Percentiles rank a stretch among this genome's conserved stretches.
Evolutionary conservation across 805 yeast species (phyloP).

Genomic region (Ogataea chonburiensis): DNA sequence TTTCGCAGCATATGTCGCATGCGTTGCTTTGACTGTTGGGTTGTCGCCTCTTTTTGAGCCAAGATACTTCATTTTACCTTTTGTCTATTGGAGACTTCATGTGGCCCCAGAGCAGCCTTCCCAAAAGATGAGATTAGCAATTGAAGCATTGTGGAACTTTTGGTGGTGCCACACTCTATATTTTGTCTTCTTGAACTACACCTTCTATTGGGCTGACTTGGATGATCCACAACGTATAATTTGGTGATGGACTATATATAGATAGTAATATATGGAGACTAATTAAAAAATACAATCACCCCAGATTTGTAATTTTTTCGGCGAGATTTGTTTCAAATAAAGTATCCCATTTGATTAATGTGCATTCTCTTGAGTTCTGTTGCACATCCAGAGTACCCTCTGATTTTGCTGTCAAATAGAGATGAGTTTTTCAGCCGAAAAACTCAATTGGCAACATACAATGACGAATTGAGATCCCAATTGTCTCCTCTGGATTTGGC

Average conservation of each 20-base stretch:
- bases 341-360: constrained; percentile 42
- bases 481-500: constrained; percentile 76
- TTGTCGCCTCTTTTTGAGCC: constrained; percentile 96
- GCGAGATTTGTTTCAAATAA: neutral
- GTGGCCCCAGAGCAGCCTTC: constrained; percentile 40
- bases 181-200: constrained; percentile 54
- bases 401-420: constrained; percentile 76
- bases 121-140: constrained; percentile 37
- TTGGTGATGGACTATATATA: no score
- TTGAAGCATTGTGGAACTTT: constrained; percentile 65
- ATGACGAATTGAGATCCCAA: constrained; percentile 29
- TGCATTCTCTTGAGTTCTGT: constrained; percentile 74
- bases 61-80: constrained; percentile 84
- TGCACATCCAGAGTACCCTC: constrained; percentile 69
- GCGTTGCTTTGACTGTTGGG: constrained; percentile 59
- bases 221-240: constrained; percentile 73
- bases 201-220: constrained; percentile 70
- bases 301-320: no score
- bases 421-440: constrained; percentile 81
- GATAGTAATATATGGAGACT: no score
- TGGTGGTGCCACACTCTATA: constrained; percentile 53
- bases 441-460: constrained; percentile 56
- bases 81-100: constrained; percentile 67
- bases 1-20: constrained; percentile 49
- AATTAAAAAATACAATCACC: no score